These are phyloP conservation scores for Trichoderma sp. DNA, from an alignment of 2,329 filamentous ascomycete genomes.

Conservation along the genomic window DNA sequence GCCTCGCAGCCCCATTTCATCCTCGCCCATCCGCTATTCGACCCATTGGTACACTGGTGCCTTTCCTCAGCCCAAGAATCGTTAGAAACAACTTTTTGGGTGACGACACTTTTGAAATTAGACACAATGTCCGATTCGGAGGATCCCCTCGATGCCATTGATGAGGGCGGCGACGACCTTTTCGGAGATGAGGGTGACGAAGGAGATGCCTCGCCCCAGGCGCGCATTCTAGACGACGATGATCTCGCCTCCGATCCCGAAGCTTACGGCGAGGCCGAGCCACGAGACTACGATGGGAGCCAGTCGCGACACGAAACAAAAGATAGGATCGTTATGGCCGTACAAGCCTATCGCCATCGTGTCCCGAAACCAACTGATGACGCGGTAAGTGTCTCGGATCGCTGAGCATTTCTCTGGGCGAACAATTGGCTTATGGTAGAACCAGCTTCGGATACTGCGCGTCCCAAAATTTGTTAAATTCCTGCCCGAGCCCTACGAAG, in stretches of 20 bases:
- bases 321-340: slow-evolving; percentile 63
- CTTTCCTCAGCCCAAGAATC: not conserved
- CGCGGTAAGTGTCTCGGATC: slow-evolving; percentile 56
- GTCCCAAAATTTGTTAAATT: slow-evolving; percentile 74
- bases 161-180: slow-evolving; percentile 63
- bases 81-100: not conserved
- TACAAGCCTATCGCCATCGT: slow-evolving; percentile 69
- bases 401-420: not conserved
- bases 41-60: not conserved
- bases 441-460: slow-evolving; percentile 69
- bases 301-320: slow-evolving; percentile 52
- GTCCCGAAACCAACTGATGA: slow-evolving; percentile 72
- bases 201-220: slow-evolving; percentile 61
- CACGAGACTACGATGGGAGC: slow-evolving; percentile 52
- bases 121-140: slow-evolving; percentile 60
- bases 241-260: slow-evolving; percentile 57
- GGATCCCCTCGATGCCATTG: slow-evolving; percentile 56
- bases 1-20: not conserved
- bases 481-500: slow-evolving; percentile 68
- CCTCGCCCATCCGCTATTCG: slow-evolving; percentile 1
- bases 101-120: not conserved
- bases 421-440: not conserved
- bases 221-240: slow-evolving; percentile 66
- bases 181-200: slow-evolving; percentile 66
- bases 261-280: slow-evolving; percentile 46